Conservation (phyloP, 257 asterid species). For the Solanum verrucosum region DNA sequence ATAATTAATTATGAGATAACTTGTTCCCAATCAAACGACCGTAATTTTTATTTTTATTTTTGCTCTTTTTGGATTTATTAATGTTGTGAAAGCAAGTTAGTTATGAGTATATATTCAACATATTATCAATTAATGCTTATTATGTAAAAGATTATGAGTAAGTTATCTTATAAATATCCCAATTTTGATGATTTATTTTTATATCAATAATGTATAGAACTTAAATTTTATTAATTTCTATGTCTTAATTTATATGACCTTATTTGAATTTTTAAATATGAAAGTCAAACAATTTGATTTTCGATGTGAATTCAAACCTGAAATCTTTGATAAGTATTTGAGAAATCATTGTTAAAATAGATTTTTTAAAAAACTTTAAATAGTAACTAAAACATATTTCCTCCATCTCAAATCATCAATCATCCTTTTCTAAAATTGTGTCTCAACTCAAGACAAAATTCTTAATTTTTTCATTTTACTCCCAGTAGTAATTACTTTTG, state of each 20-base stretch:
- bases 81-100: not conserved
- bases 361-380: not conserved
- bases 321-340: not conserved
- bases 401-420: not conserved
- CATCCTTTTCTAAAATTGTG: too few relatives aligned
- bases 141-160: not conserved
- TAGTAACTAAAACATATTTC: not conserved
- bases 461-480: not conserved
- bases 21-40: accelerated
- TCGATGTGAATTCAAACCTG: not conserved
- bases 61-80: not conserved
- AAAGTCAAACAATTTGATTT: not conserved
- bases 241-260: not conserved
- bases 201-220: not conserved
- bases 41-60: too few relatives aligned
- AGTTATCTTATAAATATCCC: not conserved
- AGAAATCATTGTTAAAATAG: not conserved
- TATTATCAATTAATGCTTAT: not conserved
- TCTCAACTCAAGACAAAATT: too few relatives aligned
- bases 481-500: too few relatives aligned
- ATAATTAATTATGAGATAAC: too few relatives aligned
- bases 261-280: not conserved
- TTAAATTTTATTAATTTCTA: not conserved
- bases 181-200: not conserved
- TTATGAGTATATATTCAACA: not conserved